Base-by-base conservation (phyloP, 495 filamentous ascomycete species). In the Penicillium lagena region DNA sequence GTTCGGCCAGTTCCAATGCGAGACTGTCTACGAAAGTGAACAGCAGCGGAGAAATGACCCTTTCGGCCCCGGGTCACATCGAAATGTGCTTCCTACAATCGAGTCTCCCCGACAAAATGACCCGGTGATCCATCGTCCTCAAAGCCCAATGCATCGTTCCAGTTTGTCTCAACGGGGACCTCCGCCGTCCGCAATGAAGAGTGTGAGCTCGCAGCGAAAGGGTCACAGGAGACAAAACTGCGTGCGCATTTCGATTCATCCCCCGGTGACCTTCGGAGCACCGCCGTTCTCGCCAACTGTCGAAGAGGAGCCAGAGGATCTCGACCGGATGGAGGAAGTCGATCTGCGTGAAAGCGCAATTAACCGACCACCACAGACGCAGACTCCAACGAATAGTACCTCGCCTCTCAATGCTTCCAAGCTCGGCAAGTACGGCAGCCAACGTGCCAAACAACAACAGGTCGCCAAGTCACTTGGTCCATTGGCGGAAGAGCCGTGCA, bases 181-280 rank as follows among this genome's bases (percentile, higher is more conserved):
- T 37, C 37, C 66, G 27, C 42, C 63, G n/a, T 73, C 69, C 9
- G 67, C 67, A 7, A 30, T 71, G 43, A 71, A 68, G 44, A 54
- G 64, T 7, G 55, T 55, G n/a, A 67, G 59, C 8, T 58, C 58
- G 0, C 50, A 52, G 27, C 59, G 66, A n/a, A 72, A 67, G 44
- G 66, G 66, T 15, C 71, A 78, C 41, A 54, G 65, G 38, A 63
- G 70, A 14, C 70, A 75, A 15, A 72, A 74, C 37, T 74, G 67
- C 39, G 68, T 77, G 4, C 70, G 73, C 28, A 72, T 76, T 31
- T 75, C 75, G 0, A 71, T 73, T 9, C 59, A 71, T 17, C 68
- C 68, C 0, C 61, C 70, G 0, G 52, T 68, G 31, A 66, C 62
- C 5, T 71, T 74, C 28, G 57, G 62, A 0, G 56, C 61, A 11